Percentiles rank a stretch among this genome's conserved stretches.
Conservation (phyloP, 257 asterid species). For the Solanum sitiens region DNA sequence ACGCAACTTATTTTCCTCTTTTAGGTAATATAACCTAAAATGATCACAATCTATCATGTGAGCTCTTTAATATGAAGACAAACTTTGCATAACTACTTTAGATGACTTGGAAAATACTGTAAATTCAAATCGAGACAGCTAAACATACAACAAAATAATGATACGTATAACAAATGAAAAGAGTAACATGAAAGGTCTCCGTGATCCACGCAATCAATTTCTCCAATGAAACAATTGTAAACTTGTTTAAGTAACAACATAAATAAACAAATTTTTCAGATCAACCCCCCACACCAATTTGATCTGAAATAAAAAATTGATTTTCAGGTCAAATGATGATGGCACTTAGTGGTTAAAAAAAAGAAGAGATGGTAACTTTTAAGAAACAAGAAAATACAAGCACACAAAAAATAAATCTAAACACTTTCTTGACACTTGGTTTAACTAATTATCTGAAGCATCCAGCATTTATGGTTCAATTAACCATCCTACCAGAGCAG, state of each 20-base stretch:
- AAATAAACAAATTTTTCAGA: conserved; percentile 25
- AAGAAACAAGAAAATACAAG: neutral
- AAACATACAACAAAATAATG: neutral
- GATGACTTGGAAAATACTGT: neutral
- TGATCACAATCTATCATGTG: neutral
- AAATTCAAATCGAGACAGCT: neutral
- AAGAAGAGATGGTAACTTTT: conserved; percentile 3
- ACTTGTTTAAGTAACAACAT: conserved; percentile 14
- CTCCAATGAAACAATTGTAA: conserved; percentile 8
- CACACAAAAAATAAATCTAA: conserved; percentile 6
- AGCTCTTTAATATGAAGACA: neutral
- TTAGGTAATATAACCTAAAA: neutral
- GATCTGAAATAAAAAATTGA: conserved; percentile 12
- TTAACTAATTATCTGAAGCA: conserved; percentile 2
- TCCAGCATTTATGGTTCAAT: neutral
- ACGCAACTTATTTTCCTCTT: neutral
- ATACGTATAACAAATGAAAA: neutral
- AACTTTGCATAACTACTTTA: neutral
- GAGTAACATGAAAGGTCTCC: neutral
- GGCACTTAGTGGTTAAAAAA: neutral
- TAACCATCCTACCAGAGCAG: conserved; percentile 15
- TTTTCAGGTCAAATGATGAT: conserved; percentile 12
- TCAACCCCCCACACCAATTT: conserved; percentile 2
- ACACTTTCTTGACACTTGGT: conserved; percentile 24
- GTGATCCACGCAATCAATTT: conserved; percentile 6